Base-by-base conservation (phyloP, 192 early-diverging fungal species). In the Entophlyctis luteolus region DNA sequence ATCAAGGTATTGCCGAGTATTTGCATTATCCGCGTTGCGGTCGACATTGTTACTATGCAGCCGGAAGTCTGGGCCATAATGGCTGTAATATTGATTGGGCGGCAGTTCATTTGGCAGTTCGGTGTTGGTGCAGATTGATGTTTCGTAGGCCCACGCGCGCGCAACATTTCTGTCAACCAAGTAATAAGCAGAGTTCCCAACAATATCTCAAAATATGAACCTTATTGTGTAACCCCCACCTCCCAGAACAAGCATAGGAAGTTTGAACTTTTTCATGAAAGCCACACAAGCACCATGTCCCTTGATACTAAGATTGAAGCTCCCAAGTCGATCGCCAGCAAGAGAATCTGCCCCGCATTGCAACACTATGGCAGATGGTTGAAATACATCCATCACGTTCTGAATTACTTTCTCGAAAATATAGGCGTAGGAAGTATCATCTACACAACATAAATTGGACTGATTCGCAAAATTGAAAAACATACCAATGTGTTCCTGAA, bases 181-280 rank as follows among this genome's bases (percentile, higher is more conserved):
- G 91, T 70, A 94, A 93, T 25, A 25, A 1, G 16, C 25, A 57
- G 14, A 57, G 25, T 18, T 25, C 10, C 32, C 12, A 25, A 10
- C 14, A 25, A 28, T 20, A 2, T 18, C 14, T 34, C 0, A 25
- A 57, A 57, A 33, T 12, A 25, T 16, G 20, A 12, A 57, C 55
- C 94, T 84, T 72, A 97, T 93, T 0, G 96, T 99, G 70, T 99
- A 99, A 12, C 96, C 96, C 22, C 96, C 96, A 22, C 96, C 96
- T 27, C 96, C 96, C 0, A 98, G 79, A 33, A 96, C 88, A 25
- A 99, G 71, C 79, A 95, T 83, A 27, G 96, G 96, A 20, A 99
- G 72, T 53, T 92, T 89, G 74, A 96, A 93, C 5, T 75, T 82
- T 50, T 93, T 95, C 65, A 98, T 89, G 80, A 92, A 98, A 49